phyloP scores from a whole-genome alignment of 139 green algal species.

The Chlorella vulgaris region DNA sequence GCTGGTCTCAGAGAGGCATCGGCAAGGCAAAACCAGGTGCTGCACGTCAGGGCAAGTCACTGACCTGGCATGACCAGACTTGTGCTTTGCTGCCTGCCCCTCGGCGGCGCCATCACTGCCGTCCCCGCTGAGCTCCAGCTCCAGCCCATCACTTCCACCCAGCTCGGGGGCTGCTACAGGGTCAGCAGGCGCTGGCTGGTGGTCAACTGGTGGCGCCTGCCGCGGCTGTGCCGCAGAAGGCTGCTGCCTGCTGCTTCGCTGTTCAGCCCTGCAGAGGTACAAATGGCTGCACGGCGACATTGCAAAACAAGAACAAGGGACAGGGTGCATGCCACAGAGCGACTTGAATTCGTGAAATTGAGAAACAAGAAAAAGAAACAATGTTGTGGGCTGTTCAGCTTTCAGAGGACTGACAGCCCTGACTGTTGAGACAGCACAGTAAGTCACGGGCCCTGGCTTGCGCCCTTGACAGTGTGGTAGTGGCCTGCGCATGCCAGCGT shows the following conservation, averaged over 20 bases:
- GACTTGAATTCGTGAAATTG: background rate
- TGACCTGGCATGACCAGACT: background rate
- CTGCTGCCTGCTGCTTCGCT: conserved; percentile 23
- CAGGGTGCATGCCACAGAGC: background rate
- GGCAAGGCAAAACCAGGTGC: no score
- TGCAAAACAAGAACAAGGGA: background rate
- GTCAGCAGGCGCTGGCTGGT: background rate
- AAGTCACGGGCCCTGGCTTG: no score
- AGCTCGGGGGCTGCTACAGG: background rate
- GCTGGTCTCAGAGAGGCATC: no score
- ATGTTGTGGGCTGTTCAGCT: no score
- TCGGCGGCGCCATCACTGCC: background rate
- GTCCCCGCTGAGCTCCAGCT: background rate
- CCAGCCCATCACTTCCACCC: background rate
- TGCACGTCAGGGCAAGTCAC: no score
- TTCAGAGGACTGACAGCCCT: no score
- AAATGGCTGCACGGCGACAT: background rate
- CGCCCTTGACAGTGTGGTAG: no score
- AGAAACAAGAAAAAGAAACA: background rate
- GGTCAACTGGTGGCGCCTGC: background rate
- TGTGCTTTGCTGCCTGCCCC: background rate
- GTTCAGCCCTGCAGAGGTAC: conserved; percentile 2
- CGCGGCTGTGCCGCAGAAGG: background rate
- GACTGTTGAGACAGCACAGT: no score
- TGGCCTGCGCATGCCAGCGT: no score